A percentile compares a stretch with the other conserved stretches of the same genome.
phyloP scores from a whole-genome alignment of 176 grass and related monocot species.

The Eragrostis curvula region DNA sequence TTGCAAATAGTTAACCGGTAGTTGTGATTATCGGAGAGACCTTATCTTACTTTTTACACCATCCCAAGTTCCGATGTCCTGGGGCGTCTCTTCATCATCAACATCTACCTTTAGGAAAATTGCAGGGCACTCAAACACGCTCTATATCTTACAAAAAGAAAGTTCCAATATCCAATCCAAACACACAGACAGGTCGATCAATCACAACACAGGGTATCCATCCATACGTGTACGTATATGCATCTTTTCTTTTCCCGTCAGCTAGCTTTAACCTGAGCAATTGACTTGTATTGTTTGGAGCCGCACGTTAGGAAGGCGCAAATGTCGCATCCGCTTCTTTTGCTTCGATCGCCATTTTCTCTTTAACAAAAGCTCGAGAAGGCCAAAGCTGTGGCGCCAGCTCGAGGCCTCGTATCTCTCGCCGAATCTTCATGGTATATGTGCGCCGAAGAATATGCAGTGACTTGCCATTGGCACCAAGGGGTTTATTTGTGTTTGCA shows the following conservation, averaged over 20 bases:
- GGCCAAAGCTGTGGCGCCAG: too few species aligned
- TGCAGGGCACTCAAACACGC: conserved; percentile 23
- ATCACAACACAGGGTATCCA: neutral
- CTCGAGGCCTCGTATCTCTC: too few species aligned
- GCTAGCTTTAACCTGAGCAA: neutral
- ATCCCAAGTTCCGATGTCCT: conserved; percentile 41
- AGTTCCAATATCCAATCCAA: conserved; percentile 17
- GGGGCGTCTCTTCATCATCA: neutral
- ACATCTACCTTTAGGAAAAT: neutral
- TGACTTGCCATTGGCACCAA: too few species aligned
- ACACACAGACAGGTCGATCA: conserved; percentile 25
- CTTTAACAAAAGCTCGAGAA: conserved; percentile 41
- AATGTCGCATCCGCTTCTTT: conserved; percentile 33
- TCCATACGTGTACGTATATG: neutral
- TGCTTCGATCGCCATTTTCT: neutral
- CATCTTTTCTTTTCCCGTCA: neutral
- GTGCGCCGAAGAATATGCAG: too few species aligned
- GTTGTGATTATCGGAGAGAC: neutral
- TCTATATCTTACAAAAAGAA: conserved; percentile 7
- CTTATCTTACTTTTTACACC: conserved; percentile 24
- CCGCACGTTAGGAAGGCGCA: neutral
- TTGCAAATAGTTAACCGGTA: too few species aligned
- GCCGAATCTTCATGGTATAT: too few species aligned
- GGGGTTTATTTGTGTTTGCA: too few species aligned
- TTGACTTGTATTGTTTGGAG: conserved; percentile 30